Conservation (phyloP, 1,139 yeast genomes). For the Eremothecium gossypii region DNA sequence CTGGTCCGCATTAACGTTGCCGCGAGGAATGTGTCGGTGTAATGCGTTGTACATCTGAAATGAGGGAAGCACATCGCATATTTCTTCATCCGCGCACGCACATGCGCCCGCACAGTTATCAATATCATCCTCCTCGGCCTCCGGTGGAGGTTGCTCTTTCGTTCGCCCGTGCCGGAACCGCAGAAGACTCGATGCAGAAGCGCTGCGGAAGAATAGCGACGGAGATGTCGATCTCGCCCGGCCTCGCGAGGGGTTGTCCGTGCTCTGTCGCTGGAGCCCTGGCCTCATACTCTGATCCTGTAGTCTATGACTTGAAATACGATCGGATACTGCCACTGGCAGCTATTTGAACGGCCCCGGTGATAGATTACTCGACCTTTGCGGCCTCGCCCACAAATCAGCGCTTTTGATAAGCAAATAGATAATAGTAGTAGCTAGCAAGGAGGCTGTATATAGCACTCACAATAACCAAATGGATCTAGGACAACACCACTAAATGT, state of each 20-base stretch:
- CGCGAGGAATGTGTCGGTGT: conserved; percentile 30
- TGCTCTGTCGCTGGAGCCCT: conserved; percentile 4
- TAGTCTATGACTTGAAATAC: too few species aligned
- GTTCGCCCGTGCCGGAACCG: conserved; percentile 6
- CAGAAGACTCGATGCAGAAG: conserved; percentile 9
- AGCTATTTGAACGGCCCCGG: too few species aligned
- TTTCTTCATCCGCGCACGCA: conserved; percentile 1
- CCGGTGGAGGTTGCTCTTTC: not conserved
- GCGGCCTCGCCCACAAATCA: too few species aligned
- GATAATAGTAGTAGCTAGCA: too few species aligned
- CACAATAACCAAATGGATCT: too few species aligned
- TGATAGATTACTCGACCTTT: too few species aligned
- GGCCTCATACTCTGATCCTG: not conserved
- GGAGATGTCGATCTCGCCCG: conserved; percentile 8
- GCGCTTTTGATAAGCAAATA: too few species aligned
- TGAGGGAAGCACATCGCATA: conserved; percentile 29
- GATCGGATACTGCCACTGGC: too few species aligned
- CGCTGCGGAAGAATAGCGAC: conserved; percentile 8
- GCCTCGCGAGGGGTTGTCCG: conserved; percentile 2
- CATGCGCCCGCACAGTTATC: not conserved
- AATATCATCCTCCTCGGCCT: not conserved
- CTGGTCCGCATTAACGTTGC: conserved; percentile 27
- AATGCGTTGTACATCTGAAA: conserved; percentile 29
- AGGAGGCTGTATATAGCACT: too few species aligned
- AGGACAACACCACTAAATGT: too few species aligned